phyloP scores from a whole-genome alignment of 129 eudicot species.

The Helichrysum umbraculigerum region DNA sequence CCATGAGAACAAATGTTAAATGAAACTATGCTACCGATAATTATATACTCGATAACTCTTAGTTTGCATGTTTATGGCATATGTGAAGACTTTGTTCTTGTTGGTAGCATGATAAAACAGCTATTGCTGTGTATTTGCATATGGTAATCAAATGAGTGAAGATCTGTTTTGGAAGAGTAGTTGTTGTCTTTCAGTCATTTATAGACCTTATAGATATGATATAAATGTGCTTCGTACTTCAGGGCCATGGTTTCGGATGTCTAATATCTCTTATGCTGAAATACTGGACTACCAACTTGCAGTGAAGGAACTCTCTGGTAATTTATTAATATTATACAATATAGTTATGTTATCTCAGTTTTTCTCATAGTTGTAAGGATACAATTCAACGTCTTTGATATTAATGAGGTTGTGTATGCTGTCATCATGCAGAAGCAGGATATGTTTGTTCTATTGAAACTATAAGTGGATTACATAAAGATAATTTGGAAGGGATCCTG shows the following conservation, averaged over 20 bases:
- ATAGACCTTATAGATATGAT: slow-evolving; percentile 15
- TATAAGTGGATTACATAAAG: slow-evolving; percentile 38
- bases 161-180: slow-evolving; percentile 13
- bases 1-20: not conserved
- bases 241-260: slow-evolving; percentile 96
- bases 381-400: not conserved
- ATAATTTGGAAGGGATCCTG: slow-evolving; percentile 55
- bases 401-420: slow-evolving; percentile 26
- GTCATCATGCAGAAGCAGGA: slow-evolving; percentile 56
- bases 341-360: slow-evolving; percentile 2
- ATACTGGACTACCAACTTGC: slow-evolving; percentile 61
- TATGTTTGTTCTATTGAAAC: slow-evolving; percentile 42
- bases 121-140: slow-evolving; percentile 17
- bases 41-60: not conserved
- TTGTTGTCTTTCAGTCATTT: not conserved
- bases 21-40: no score
- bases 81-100: slow-evolving; percentile 11
- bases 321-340: not conserved
- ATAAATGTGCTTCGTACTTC: slow-evolving; percentile 23
- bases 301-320: slow-evolving; percentile 73
- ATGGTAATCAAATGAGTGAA: not conserved
- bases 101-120: slow-evolving; percentile 6
- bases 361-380: slow-evolving; percentile 1
- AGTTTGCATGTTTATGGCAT: no score
- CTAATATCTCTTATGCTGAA: slow-evolving; percentile 73